A percentile compares a stretch with the other conserved stretches of the same genome.
Conservation (phyloP, 73 alveolate species). For the Paramecium sonneborni region DNA sequence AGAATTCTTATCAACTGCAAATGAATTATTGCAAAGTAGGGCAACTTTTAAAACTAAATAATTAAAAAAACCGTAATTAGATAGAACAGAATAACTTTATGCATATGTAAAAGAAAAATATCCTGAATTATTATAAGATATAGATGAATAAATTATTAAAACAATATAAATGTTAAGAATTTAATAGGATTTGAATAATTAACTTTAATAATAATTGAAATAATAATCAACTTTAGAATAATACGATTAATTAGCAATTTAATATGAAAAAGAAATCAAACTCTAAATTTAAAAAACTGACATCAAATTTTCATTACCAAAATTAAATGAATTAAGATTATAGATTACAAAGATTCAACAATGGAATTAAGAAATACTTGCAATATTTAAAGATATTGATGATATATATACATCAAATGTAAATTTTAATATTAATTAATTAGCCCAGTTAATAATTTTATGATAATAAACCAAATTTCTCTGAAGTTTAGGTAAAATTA, state of each 20-base stretch:
- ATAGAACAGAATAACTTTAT: conserved; percentile 40
- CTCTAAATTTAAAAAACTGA: not conserved
- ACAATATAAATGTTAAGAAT: not conserved
- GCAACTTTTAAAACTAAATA: not conserved
- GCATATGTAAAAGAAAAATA: not conserved
- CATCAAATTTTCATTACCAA: conserved; percentile 9
- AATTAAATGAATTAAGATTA: conserved; percentile 36
- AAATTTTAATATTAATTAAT: not conserved
- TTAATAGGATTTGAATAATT: conserved; percentile 14
- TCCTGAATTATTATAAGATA: not conserved
- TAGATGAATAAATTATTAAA: not conserved
- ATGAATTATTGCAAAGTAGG: conserved; percentile 6
- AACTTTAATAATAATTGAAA: not conserved
- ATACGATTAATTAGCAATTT: not conserved
- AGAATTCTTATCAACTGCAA: not conserved
- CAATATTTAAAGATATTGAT: not conserved
- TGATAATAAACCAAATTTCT: conserved; percentile 35
- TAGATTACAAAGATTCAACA: not conserved
- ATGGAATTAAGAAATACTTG: not conserved
- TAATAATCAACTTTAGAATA: not conserved
- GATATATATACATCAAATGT: conserved; percentile 1
- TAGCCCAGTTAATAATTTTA: conserved; percentile 14
- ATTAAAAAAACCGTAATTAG: not conserved
- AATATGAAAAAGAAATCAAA: not conserved
- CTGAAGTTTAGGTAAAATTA: not conserved